Evolutionary conservation across 2,329 filamentous ascomycete genomes (phyloP).

Genomic region (Colletotrichum euphorbiae): DNA sequence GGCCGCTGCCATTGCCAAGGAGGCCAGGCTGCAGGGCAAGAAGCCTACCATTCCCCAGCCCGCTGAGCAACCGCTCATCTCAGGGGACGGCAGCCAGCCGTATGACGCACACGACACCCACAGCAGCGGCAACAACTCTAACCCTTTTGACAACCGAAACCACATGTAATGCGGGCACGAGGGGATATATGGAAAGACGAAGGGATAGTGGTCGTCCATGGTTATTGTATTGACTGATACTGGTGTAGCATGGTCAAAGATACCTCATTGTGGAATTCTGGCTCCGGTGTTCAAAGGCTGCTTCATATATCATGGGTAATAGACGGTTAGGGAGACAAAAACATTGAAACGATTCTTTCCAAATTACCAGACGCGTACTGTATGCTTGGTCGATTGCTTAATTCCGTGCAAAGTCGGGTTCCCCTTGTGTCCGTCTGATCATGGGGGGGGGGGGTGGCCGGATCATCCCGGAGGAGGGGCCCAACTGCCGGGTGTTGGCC

Average conservation of each 20-base stretch:
- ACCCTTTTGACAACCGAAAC: conserved; percentile 35
- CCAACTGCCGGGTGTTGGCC: neutral
- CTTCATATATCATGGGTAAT: conserved; percentile 12
- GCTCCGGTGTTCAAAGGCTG: conserved; percentile 6
- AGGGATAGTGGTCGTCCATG: neutral
- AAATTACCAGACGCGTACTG: neutral
- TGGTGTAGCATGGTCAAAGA: conserved; percentile 21
- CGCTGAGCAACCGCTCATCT: conserved; percentile 32
- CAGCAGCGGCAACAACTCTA: conserved; percentile 10
- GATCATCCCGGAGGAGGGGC: conserved; percentile 11
- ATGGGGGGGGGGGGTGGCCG: neutral
- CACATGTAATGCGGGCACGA: conserved; percentile 10
- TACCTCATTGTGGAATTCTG: conserved; percentile 23
- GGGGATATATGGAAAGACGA: neutral
- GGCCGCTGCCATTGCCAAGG: conserved; percentile 62
- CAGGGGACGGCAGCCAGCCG: conserved; percentile 19
- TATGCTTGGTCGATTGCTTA: conserved; percentile 1
- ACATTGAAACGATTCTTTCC: conserved; percentile 1
- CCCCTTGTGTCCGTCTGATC: conserved; percentile 4
- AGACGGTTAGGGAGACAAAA: conserved; percentile 21
- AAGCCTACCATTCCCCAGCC: conserved; percentile 48
- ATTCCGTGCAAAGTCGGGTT: conserved; percentile 7
- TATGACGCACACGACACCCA: conserved; percentile 20
- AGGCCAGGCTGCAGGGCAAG: conserved; percentile 52
- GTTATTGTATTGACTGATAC: neutral